Evolutionary conservation across 2,329 filamentous ascomycete species (phyloP), one percentile per base, ranked within the genome.

Genomic region (Sclerotinia spermophila): DNA sequence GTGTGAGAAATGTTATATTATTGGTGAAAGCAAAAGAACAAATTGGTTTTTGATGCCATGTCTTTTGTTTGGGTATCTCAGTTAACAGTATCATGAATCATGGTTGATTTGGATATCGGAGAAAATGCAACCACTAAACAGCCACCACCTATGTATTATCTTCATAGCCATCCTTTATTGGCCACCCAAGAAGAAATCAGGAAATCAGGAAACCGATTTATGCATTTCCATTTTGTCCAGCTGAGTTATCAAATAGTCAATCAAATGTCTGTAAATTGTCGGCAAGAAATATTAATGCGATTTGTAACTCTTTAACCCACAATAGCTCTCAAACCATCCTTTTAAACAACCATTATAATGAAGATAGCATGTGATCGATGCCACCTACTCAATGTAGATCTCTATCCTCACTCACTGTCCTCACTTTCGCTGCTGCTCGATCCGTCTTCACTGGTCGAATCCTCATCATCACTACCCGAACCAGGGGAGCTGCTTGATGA

Each of bases 401-500:
- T 17, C 33, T 60, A 45, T 35, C 65, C 51, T 70, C 68, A 61
- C n/a, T 68, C 67, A 51, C 44, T 69, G 40, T 56, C 68, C 15
- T 65, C 67, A 42, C 67, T 69, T 21, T 42, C 35, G 55, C 68
- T 69, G 68, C 68, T 69, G 30, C 59, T 56, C 19, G 68, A 66
- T 40, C 51, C 48, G 24, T 65, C 62, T 59, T 59, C 58, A 44
- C 65, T 67, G 27, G 65, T 58, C 13, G 65, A 67, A 67, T 60
- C 68, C 13, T 59, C 61, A 35, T 71, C 60, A 27, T 65, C 64
- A 62, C 55, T 68, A 27, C 72, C 73, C 8, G 71, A 73, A 27
- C 71, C 73, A 4, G 74, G 76, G 13, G 74, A 76, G 38, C 66
- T 69, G 56, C 71, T 73, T 15, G 71, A 72, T 35, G 74, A 74